Base-by-base conservation (phyloP, 352 stramenopile genomes). In the Phytophthora ohioensis region DNA sequence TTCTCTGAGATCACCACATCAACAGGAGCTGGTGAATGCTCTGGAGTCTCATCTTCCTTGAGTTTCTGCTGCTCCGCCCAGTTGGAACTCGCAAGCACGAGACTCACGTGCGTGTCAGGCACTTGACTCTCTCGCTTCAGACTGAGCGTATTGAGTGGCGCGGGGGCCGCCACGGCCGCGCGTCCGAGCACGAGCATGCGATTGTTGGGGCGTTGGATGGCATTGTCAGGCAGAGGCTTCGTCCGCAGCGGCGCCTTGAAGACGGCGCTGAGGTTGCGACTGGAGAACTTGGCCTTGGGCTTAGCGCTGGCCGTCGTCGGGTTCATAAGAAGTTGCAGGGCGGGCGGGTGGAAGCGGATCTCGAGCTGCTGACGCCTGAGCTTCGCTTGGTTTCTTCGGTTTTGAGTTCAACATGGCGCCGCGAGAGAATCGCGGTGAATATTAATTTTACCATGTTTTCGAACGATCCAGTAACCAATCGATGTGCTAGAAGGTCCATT, bases 141-240 rank as follows among this genome's bases (percentile, higher is more conserved):
- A 69, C 86, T 95, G 12, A 83, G 83, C 31, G 88, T 93, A 72
- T 95, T 95, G 65, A 94, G 83, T 2, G 88, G 86, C n/a, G 84
- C 76, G 17, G 86, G 86, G 31, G 82, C 69, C 0, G 78, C 61
- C n/a, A 75, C 70, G 11, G 65, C 52, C 30, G 74, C 54, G 12
- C 58, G 67, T 15, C 77, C 75, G 47, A 93, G 70, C 59, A 92
- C 81, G 38, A 91, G 69, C 81, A 91, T 85, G 61, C 78, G 81
- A 41, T 64, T 81, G 48, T 65, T 75, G 43, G 39, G 38, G 43
- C 68, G 68, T n/a, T 73, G 67, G 35, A 51, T 57, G 48, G 21
- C 53, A 76, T 85, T 56, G 30, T 85, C 75, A 5, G 55, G 39
- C 8, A 74, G 46, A 59, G 63, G 72, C 55, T 79, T 85, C 27